These are phyloP conservation scores for Xerocomus brunneocitrinus DNA, from an alignment of 768 basidiomycete species.

Conservation along the genomic window DNA sequence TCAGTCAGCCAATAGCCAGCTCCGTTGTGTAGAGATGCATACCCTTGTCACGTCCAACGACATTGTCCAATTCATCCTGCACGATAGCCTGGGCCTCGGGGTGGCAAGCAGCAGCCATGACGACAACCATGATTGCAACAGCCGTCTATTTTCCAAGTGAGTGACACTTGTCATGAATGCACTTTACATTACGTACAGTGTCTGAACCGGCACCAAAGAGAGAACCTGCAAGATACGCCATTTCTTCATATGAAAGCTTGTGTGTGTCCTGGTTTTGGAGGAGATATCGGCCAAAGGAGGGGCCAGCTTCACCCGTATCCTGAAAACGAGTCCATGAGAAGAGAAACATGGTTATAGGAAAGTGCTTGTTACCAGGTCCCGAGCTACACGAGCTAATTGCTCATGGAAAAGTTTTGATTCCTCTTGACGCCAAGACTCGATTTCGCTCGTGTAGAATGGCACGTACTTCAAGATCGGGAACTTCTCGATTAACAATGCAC, in stretches of 20 bases:
- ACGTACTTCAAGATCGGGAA: slow-evolving; percentile 42
- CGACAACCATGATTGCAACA: slow-evolving; percentile 48
- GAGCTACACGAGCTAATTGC: slow-evolving; percentile 44
- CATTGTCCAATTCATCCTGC: slow-evolving; percentile 50
- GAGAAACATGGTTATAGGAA: neutral
- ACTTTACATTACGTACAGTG: slow-evolving; percentile 35
- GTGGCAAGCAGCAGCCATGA: slow-evolving; percentile 57
- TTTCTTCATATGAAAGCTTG: slow-evolving; percentile 52
- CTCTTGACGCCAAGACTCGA: slow-evolving; percentile 52
- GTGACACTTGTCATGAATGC: neutral
- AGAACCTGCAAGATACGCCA: slow-evolving; percentile 58
- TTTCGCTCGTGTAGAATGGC: slow-evolving; percentile 57
- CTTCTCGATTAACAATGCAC: slow-evolving; percentile 33
- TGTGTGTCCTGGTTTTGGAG: slow-evolving; percentile 52
- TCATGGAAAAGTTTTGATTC: slow-evolving; percentile 53
- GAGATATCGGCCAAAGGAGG: slow-evolving; percentile 56
- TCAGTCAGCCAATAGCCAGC: neutral
- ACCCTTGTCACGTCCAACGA: slow-evolving; percentile 44
- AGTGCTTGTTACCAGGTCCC: slow-evolving; percentile 36
- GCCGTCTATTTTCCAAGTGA: slow-evolving; percentile 36
- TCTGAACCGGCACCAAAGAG: slow-evolving; percentile 68
- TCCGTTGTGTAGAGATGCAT: neutral
- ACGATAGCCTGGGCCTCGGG: slow-evolving; percentile 48
- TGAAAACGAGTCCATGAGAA: slow-evolving; percentile 8
- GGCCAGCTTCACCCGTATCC: slow-evolving; percentile 22